Evolutionary conservation across 2,329 filamentous ascomycete genomes (phyloP).

Genomic region (Aureobasidium sp.): DNA sequence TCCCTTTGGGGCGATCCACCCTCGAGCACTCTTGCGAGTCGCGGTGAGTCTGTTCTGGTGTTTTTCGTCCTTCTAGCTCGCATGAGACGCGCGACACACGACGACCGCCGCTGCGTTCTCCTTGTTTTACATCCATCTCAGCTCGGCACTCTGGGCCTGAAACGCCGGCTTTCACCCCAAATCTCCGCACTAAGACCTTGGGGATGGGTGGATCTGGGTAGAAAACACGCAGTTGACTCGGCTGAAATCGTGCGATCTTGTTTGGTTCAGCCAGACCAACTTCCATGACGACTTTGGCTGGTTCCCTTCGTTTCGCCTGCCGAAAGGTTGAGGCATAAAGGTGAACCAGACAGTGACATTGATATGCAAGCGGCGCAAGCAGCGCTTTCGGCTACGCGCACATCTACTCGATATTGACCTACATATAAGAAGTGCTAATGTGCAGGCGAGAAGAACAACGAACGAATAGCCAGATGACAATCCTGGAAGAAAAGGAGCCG

Average conservation of each 20-base stretch:
- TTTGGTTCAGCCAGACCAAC: neutral
- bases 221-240: conserved; percentile 1
- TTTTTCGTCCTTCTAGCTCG: neutral
- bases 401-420: conserved; percentile 2
- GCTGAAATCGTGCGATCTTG: conserved; percentile 8
- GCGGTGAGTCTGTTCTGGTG: conserved; percentile 1
- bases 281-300: neutral
- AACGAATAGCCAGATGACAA: neutral
- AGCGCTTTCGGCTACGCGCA: conserved; percentile 1
- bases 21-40: neutral
- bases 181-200: conserved; percentile 12
- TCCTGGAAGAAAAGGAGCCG: conserved; percentile 1
- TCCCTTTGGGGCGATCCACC: neutral
- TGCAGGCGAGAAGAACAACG: neutral
- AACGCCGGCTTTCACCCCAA: conserved; percentile 1
- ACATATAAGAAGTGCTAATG: conserved; percentile 3
- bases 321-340: neutral
- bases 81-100: conserved; percentile 5
- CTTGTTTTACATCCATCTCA: conserved; percentile 9
- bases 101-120: neutral
- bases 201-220: neutral
- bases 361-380: neutral
- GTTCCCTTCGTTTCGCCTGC: neutral
- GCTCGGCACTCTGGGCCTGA: conserved; percentile 3
- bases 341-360: neutral